A percentile compares a stretch with the other conserved stretches of the same genome.
Evolutionary conservation across 169 alveolate genomes (phyloP).

Genomic region (Eimeria sp.): DNA sequence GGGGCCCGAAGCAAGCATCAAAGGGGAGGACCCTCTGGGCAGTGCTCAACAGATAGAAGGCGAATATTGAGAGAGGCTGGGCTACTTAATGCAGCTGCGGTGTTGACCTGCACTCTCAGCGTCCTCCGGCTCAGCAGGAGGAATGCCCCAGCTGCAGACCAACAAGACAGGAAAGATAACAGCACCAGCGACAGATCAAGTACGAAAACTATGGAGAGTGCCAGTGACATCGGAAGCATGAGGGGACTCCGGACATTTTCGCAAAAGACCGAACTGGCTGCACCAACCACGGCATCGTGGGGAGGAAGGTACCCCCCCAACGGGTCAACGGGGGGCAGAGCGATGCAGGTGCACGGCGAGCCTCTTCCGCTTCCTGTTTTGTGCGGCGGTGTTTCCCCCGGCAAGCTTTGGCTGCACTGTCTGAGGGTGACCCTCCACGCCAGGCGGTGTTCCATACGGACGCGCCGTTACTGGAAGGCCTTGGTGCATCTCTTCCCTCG

Average conservation of each 20-base stretch:
- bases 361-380: constrained; percentile 29
- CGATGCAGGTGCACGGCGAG: constrained; percentile 56
- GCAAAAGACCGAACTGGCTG: not conserved
- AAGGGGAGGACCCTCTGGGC: not conserved
- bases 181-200: not conserved
- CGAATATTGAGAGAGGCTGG: constrained; percentile 26
- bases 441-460: constrained; percentile 55
- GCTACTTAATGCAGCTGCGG: not conserved
- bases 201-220: not conserved
- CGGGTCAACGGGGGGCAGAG: constrained; percentile 15
- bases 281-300: not conserved
- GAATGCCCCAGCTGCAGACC: not conserved
- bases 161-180: not conserved
- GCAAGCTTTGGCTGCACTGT: constrained; percentile 40
- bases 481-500: constrained; percentile 61
- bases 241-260: constrained; percentile 4
- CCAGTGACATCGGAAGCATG: not conserved
- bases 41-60: not conserved
- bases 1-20: not conserved
- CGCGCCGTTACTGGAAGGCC: constrained; percentile 70
- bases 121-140: constrained; percentile 28
- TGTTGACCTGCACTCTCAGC: constrained; percentile 36
- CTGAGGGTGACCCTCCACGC: constrained; percentile 73
- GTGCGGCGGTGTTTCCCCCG: constrained; percentile 1
- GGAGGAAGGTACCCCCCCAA: not conserved